phyloP scores from a whole-genome alignment of 2,329 filamentous ascomycete species.

The Didymella lethalis region DNA sequence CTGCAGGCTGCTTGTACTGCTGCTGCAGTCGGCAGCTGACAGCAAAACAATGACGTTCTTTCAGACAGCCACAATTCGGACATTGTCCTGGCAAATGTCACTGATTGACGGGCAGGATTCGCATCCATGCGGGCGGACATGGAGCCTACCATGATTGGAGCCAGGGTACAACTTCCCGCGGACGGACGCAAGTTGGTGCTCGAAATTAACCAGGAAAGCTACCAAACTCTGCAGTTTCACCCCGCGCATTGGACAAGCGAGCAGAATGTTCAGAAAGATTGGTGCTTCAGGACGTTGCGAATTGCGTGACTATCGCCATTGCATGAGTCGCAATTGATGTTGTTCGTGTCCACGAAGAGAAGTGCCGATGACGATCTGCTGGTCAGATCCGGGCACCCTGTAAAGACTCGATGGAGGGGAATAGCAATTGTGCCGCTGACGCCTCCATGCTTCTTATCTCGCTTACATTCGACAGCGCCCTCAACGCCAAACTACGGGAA shows the following conservation, averaged over 20 bases:
- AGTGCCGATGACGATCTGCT: slow-evolving; percentile 18
- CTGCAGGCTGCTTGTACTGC: background rate
- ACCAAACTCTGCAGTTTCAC: slow-evolving; percentile 5
- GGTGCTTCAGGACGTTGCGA: slow-evolving; percentile 13
- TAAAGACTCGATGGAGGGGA: slow-evolving; percentile 15
- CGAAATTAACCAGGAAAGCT: slow-evolving; percentile 9
- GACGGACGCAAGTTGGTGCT: background rate
- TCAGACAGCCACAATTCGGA: slow-evolving; percentile 38
- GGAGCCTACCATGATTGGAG: slow-evolving; percentile 9
- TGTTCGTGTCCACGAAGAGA: background rate
- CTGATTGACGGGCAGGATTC: slow-evolving; percentile 17
- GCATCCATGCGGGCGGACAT: slow-evolving; percentile 10
- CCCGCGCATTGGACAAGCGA: background rate
- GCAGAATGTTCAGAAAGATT: background rate
- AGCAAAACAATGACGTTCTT: slow-evolving; percentile 32
- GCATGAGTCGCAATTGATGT: slow-evolving; percentile 4
- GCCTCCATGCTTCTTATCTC: slow-evolving; percentile 17
- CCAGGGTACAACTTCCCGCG: slow-evolving; percentile 11
- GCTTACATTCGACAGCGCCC: slow-evolving; percentile 20
- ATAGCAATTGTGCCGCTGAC: slow-evolving; percentile 19
- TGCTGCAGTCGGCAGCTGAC: slow-evolving; percentile 8
- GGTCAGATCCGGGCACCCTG: slow-evolving; percentile 13
- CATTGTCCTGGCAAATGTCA: slow-evolving; percentile 1
- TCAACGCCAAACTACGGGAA: slow-evolving; percentile 13
- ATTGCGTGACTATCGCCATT: background rate